phyloP scores from a whole-genome alignment of 352 stramenopile genomes.

The Phytophthora palmivora region DNA sequence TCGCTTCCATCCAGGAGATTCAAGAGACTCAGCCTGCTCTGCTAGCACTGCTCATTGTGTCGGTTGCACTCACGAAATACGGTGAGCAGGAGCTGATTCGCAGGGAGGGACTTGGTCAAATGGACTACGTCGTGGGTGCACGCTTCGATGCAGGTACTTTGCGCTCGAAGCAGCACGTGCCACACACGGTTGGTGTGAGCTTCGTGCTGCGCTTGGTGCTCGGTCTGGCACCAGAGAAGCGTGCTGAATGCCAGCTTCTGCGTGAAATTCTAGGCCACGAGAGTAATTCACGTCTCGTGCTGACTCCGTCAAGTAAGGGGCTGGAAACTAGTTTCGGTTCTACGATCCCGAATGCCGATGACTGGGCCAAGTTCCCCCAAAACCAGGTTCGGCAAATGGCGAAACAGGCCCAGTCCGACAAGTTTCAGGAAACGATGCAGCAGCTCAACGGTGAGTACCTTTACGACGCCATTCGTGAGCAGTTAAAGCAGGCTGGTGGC shows the following conservation, averaged over 20 bases:
- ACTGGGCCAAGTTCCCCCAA: slow-evolving; percentile 8
- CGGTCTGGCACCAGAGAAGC: slow-evolving; percentile 27
- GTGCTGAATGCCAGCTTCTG: slow-evolving; percentile 13
- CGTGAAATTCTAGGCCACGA: slow-evolving; percentile 22
- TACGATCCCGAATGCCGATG: not conserved
- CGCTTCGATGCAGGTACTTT: too few relatives aligned
- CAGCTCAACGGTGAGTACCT: slow-evolving; percentile 23
- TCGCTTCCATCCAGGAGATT: too few relatives aligned
- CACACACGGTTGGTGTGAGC: slow-evolving; percentile 7
- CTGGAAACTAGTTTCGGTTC: not conserved
- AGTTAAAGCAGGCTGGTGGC: slow-evolving; percentile 20
- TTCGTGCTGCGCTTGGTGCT: slow-evolving; percentile 28
- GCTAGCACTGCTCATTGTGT: too few relatives aligned
- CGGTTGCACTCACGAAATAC: too few relatives aligned
- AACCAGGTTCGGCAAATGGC: slow-evolving; percentile 17
- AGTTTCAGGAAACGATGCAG: slow-evolving; percentile 32
- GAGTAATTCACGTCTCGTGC: slow-evolving; percentile 7
- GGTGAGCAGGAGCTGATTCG: too few relatives aligned
- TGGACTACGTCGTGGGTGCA: too few relatives aligned
- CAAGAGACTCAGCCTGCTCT: too few relatives aligned
- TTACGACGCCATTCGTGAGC: slow-evolving; percentile 27
- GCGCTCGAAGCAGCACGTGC: slow-evolving; percentile 3
- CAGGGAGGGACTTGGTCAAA: too few relatives aligned
- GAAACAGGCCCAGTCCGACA: slow-evolving; percentile 23
- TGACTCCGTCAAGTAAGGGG: slow-evolving; percentile 10